Percentiles rank a stretch among this genome's conserved stretches.
Evolutionary conservation across 2,329 filamentous ascomycete genomes (phyloP).

Genomic region (Akanthomyces uredinophilus): DNA sequence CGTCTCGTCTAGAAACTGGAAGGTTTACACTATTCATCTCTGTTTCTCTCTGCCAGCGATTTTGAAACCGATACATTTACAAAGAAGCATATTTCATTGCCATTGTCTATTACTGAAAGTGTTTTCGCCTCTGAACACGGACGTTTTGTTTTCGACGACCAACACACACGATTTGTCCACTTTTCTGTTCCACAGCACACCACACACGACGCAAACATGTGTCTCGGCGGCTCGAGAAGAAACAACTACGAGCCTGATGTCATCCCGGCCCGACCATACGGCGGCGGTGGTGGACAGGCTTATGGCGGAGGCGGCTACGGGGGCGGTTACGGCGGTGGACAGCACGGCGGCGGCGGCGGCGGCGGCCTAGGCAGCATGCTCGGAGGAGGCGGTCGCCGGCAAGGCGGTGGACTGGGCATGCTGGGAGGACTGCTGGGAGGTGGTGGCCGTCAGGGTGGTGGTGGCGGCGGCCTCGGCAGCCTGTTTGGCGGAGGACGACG

Average conservation of each 20-base stretch:
- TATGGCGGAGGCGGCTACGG: neutral
- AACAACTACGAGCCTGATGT: neutral
- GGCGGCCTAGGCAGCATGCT: neutral
- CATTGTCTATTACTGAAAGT: too few species aligned
- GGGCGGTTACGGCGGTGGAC: neutral
- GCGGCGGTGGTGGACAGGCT: neutral
- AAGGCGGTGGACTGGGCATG: neutral
- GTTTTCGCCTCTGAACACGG: too few species aligned
- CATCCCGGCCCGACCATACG: constrained; percentile 5
- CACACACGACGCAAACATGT: neutral
- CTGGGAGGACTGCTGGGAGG: neutral
- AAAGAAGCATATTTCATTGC: neutral
- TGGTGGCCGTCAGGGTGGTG: neutral
- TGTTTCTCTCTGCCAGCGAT: neutral
- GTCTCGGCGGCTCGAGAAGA: constrained; percentile 3
- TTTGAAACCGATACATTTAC: too few species aligned
- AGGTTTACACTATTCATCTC: neutral
- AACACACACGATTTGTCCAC: neutral
- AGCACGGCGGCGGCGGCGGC: neutral
- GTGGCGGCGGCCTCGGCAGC: neutral
- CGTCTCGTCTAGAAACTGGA: neutral
- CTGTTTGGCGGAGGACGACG: neutral
- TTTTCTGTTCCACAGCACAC: neutral
- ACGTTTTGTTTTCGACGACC: too few species aligned
- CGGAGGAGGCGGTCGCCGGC: neutral